Evolutionary conservation across 805 yeast genomes (phyloP).

Genomic region (Cyberlindnera petersonii): DNA sequence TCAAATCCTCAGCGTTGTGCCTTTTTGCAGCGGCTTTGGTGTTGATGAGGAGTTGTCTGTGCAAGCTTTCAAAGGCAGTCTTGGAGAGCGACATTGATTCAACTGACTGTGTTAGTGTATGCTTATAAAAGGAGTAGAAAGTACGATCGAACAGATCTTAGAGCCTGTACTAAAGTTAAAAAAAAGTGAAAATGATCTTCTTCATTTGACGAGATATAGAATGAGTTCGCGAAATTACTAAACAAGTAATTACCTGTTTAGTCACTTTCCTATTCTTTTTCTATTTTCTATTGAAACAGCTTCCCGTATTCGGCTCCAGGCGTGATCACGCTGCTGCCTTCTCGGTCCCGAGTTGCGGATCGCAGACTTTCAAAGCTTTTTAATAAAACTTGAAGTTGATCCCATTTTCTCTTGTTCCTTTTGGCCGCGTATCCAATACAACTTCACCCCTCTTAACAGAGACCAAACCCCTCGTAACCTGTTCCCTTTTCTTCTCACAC

Average conservation of each 20-base stretch:
- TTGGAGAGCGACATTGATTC: conserved; percentile 9
- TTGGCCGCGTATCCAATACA: background rate
- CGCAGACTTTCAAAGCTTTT: background rate
- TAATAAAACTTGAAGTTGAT: no score
- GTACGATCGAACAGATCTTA: no score
- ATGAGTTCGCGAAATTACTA: background rate
- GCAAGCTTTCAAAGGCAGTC: conserved; percentile 19
- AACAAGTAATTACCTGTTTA: no score
- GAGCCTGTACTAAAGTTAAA: no score
- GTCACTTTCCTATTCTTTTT: background rate
- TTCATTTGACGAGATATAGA: no score
- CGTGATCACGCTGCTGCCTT: conserved; percentile 9
- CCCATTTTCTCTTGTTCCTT: conserved; percentile 1
- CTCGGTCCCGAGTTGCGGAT: conserved; percentile 12
- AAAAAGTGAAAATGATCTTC: background rate
- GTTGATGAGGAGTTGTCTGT: conserved; percentile 23
- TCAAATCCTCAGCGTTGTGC: conserved; percentile 24
- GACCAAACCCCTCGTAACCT: no score
- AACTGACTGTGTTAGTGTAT: no score
- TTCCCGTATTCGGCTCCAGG: conserved; percentile 11
- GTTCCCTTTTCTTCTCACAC: no score
- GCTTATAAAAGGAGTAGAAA: no score
- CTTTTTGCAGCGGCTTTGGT: conserved; percentile 23
- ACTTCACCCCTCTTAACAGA: no score
- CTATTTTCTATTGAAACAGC: background rate